phyloP scores from a whole-genome alignment of 2,329 filamentous ascomycete species.

The Fusarium sacchari region DNA sequence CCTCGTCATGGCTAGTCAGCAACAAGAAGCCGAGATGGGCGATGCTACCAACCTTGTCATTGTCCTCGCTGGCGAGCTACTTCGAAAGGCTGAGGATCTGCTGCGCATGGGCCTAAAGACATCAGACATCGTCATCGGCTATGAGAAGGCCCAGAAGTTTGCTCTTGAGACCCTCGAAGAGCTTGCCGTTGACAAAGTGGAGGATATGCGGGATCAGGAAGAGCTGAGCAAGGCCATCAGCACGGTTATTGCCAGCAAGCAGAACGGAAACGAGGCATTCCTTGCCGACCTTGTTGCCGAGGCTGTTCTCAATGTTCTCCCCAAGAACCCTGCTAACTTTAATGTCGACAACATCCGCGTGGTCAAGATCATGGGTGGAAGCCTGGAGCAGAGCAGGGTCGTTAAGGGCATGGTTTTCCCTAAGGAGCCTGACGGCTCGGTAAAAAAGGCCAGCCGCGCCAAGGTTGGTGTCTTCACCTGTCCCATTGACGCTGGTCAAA shows the following conservation, averaged over 20 bases:
- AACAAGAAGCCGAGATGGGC: conserved; percentile 99
- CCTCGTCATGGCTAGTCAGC: conserved; percentile 97
- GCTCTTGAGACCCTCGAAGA: conserved; percentile 88
- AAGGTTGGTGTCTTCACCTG: conserved; percentile 98
- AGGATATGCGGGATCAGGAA: conserved; percentile 80
- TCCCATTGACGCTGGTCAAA: conserved; percentile 93
- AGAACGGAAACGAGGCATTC: conserved; percentile 91
- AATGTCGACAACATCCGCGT: conserved; percentile 99
- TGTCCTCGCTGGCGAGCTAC: conserved; percentile 90
- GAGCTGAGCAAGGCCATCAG: conserved; percentile 95
- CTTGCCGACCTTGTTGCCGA: conserved; percentile 89
- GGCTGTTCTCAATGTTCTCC: conserved; percentile 84
- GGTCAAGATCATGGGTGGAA: conserved; percentile 99
- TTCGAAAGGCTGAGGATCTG: conserved; percentile 97
- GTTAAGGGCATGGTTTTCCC: conserved; percentile 99
- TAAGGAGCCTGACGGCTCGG: conserved; percentile 88
- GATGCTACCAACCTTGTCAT: conserved; percentile 99
- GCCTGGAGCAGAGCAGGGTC: conserved; percentile 91
- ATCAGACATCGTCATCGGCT: conserved; percentile 95
- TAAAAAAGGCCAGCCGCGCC: conserved; percentile 92
- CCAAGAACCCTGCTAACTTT: conserved; percentile 95
- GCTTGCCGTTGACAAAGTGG: conserved; percentile 89
- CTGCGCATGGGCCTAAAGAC: conserved; percentile 97
- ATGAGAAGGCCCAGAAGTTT: conserved; percentile 92
- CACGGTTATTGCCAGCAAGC: conserved; percentile 96